Evolutionary conservation across 345 rosid species (phyloP).

Genomic region (Eucalyptus guilfoylei): DNA sequence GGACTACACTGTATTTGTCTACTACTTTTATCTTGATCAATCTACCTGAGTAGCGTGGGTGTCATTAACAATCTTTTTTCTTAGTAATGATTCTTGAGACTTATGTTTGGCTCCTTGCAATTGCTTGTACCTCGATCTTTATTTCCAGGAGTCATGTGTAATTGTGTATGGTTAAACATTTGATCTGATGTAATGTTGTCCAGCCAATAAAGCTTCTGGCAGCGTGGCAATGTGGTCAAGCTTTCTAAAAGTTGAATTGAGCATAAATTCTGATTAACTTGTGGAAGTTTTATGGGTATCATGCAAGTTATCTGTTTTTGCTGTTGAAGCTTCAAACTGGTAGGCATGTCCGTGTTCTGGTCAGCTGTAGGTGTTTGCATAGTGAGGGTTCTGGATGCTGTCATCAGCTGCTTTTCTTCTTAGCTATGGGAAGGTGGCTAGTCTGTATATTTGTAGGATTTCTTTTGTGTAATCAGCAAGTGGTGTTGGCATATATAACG

Average conservation of each 20-base stretch:
- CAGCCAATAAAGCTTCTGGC: neutral
- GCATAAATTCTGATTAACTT: neutral
- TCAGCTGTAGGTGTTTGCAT: neutral
- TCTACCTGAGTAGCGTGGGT: neutral
- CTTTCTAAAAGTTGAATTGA: neutral
- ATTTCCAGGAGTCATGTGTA: neutral
- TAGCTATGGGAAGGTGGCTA: neutral
- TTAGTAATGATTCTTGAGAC: neutral
- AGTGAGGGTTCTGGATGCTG: neutral
- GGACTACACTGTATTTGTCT: neutral
- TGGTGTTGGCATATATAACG: neutral
- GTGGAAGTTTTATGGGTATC: neutral
- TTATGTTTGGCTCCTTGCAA: neutral
- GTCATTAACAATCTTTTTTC: neutral
- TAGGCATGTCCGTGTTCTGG: neutral
- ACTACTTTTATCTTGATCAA: neutral
- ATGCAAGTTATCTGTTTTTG: neutral
- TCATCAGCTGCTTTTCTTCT: neutral
- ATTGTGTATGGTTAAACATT: neutral
- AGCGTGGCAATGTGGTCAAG: neutral
- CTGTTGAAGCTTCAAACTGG: neutral
- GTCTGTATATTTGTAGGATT: neutral
- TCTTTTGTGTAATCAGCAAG: neutral
- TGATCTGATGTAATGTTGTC: neutral
- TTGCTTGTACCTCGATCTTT: neutral